These are phyloP conservation scores for Cicer bijugum DNA, from an alignment of 306 rosid genomes.

Conservation along the genomic window DNA sequence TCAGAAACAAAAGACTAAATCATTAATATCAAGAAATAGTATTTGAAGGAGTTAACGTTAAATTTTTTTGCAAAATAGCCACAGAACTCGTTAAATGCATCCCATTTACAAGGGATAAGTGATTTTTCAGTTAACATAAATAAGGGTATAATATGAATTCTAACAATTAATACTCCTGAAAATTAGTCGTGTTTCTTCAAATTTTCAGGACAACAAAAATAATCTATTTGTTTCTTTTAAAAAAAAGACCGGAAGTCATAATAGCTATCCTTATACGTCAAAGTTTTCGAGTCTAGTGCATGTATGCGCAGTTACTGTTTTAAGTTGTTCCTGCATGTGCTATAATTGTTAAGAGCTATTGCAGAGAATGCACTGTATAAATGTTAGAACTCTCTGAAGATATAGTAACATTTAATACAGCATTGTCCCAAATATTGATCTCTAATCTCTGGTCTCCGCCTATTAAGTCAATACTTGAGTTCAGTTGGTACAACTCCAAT, in stretches of 20 bases:
- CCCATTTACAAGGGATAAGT: not conserved
- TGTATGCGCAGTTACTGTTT: not conserved
- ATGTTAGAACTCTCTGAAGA: too few relatives aligned
- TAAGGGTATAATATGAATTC: not conserved
- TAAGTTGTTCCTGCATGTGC: not conserved
- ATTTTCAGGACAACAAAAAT: not conserved
- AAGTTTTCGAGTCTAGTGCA: not conserved
- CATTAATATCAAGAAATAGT: not conserved
- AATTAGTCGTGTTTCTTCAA: not conserved
- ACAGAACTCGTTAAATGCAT: not conserved
- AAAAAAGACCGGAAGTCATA: not conserved
- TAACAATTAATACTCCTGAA: not conserved
- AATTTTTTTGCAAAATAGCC: too few relatives aligned
- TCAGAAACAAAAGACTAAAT: not conserved
- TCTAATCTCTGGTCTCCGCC: not conserved
- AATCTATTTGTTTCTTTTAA: not conserved
- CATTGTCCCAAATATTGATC: not conserved
- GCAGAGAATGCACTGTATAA: not conserved
- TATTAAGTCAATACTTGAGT: not conserved
- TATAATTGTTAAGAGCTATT: not conserved
- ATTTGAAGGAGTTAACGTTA: too few relatives aligned
- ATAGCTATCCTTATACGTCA: not conserved
- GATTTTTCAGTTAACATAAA: not conserved
- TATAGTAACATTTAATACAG: not conserved
- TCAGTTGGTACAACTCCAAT: not conserved